Percentiles rank a stretch among this genome's conserved stretches.
These are phyloP conservation scores for Eimeria tenella DNA, from an alignment of 169 alveolate species.

Conservation along the genomic window DNA sequence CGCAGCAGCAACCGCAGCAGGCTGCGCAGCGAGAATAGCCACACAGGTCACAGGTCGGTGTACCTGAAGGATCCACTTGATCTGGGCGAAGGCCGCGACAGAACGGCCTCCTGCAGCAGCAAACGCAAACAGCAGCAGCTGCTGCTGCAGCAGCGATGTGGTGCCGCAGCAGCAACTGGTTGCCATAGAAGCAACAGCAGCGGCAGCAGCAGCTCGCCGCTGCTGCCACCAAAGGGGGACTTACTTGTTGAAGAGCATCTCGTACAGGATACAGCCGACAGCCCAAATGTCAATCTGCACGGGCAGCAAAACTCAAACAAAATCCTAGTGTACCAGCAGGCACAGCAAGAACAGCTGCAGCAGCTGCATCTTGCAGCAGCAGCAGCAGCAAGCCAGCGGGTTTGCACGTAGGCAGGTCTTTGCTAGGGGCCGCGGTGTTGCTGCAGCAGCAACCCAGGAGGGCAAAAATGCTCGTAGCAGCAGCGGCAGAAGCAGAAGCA, in stretches of 20 bases:
- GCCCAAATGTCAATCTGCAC: conserved; percentile 94
- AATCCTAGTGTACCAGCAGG: not conserved
- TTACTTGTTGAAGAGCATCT: conserved; percentile 87
- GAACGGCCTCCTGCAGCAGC: conserved; percentile 59
- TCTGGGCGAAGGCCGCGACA: conserved; percentile 19
- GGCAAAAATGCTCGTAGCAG: not conserved
- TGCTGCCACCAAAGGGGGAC: not conserved
- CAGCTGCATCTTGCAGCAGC: not conserved
- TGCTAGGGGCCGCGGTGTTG: not conserved
- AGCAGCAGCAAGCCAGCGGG: not conserved
- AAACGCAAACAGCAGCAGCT: conserved; percentile 6
- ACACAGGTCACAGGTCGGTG: not conserved
- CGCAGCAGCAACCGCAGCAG: not conserved
- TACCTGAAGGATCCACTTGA: conserved; percentile 55
- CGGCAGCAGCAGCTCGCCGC: conserved; percentile 16
- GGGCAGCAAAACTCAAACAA: not conserved
- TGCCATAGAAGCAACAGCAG: not conserved
- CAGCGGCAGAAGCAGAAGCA: not conserved
- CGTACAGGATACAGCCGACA: conserved; percentile 93
- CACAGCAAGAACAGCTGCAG: not conserved
- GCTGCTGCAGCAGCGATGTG: not conserved
- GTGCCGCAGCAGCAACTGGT: not conserved
- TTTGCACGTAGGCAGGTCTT: not conserved
- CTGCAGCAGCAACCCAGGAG: not conserved
- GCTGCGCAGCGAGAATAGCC: not conserved